Conservation (phyloP, 495 filamentous ascomycete species). For the Beverwykella pulmonaria region DNA sequence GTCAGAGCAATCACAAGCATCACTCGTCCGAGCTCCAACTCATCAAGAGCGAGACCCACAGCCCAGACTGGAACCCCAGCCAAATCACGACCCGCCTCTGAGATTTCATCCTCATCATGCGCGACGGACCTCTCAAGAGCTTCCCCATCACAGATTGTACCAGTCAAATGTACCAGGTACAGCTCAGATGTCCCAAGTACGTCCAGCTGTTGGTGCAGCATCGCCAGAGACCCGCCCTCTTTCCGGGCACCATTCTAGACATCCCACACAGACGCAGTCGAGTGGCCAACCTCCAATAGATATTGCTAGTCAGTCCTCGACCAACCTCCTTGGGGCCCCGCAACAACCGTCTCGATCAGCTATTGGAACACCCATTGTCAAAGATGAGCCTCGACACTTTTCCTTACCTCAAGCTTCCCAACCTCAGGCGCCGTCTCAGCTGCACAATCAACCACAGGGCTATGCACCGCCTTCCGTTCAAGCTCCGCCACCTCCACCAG, state of each 20-base stretch:
- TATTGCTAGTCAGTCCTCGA: not conserved
- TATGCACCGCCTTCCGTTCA: constrained; percentile 20
- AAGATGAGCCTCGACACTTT: constrained; percentile 33
- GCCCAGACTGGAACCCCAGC: constrained; percentile 10
- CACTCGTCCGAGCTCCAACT: constrained; percentile 15
- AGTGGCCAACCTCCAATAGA: constrained; percentile 17
- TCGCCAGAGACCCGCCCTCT: constrained; percentile 29
- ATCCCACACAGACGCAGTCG: constrained; percentile 14
- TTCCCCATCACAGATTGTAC: constrained; percentile 23
- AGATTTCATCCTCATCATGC: constrained; percentile 16
- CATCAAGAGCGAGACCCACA: constrained; percentile 29
- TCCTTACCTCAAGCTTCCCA: constrained; percentile 13
- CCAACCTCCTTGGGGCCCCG: not conserved
- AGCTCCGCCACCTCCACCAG: constrained; percentile 8
- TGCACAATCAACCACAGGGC: constrained; percentile 11
- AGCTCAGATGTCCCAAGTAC: constrained; percentile 23
- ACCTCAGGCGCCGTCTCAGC: constrained; percentile 11
- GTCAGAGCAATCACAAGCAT: constrained; percentile 13
- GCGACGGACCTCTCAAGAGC: constrained; percentile 29
- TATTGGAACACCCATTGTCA: constrained; percentile 24
- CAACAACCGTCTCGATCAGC: constrained; percentile 4
- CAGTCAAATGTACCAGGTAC: constrained; percentile 10
- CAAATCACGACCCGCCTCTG: constrained; percentile 10
- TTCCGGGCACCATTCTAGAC: constrained; percentile 11
- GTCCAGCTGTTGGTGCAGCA: constrained; percentile 3